Base-by-base conservation (phyloP, 2,329 filamentous ascomycete species). In the Bimuria novae-zelandiae region DNA sequence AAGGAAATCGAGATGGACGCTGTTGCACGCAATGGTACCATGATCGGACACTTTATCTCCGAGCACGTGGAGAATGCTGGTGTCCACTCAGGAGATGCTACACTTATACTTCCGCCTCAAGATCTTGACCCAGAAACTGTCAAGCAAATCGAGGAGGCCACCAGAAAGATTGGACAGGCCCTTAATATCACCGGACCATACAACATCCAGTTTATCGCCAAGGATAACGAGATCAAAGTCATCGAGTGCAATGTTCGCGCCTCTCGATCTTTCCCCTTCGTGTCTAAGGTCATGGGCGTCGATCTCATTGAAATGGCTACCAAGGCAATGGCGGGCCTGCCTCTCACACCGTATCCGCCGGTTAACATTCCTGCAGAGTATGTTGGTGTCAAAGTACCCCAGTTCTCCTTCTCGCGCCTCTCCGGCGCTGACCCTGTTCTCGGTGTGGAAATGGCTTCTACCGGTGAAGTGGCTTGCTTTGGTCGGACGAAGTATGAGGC, bases 1-100 rank as follows among this genome's bases (percentile, higher is more conserved):
- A 97, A 99, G 81, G 94, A 99, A 75, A 97, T 99, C 59, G 94
- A 99, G 77, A 97, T 99, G 94, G 94, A 99, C 67, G 94, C 94
- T 35, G 94, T 99, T 39, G 94, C 93, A 49, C 88, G 87, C 66
- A 89, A 95, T 63, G 94, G 94, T 69, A 87, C 84, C 49, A 89
- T 97, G 76, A 85, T 97, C 52, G 92, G 93, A 11, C 94, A 97
- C 75, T 97, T 97, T 76, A 90, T 99, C 70, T 97, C 93, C 0
- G 94, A 99, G 80, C 94, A 99, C 74, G 94, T 99, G 36, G 94
- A 99, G 77, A 97, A 97, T 65, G 94, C 94, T 17, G 94, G 94
- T 80, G 94, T 99, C 8, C 94, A 99, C 78, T 99, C 94, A 58
- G 94, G 94, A 77, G 94, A 99, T 71, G 94, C 94, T 23, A 99